Evolutionary conservation across 2,329 filamentous ascomycete species (phyloP), one percentile per base, ranked within the genome.

Genomic region (Botrytis paeoniae): DNA sequence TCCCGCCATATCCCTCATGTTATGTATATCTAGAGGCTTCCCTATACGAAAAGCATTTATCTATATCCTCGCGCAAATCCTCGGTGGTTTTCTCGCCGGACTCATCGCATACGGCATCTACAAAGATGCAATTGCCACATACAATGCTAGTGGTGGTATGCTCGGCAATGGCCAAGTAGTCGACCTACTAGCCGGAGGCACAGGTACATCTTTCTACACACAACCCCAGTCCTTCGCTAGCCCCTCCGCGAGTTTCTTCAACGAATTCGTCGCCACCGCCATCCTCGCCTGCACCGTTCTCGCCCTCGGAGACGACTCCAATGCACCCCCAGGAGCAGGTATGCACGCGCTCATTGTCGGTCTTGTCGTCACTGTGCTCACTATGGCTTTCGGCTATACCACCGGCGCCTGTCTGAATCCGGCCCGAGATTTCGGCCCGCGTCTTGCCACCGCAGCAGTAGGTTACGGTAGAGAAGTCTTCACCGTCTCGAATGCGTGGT

Each of bases 321-420:
- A 85, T 64, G 83, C 83, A 1, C 84, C 84, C 0, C 83, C 84
- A 0, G 85, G 85, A 8, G 85, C 85, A 0, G 85, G 85, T 54
- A 86, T 86, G 85, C 85, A 84, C 77, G 82, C 85, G 0, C 82
- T 87, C 35, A 83, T 87, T 63, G 79, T 86, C 35, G 85, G 85
- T 0, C 79, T 86, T 0, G 78, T 86, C 25, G 81, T 83, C 68
- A 80, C 80, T 0, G 76, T 76, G 3, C 78, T 82, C 14, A 80
- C 76, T 8, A 82, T 83, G 77, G 80, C 81, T 3, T 85, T 87
- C 72, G 81, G 82, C 1, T 84, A 82, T 75, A 84, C 85, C 61
- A 86, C 85, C 0, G 85, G 85, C 10, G 82, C 82, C 0, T 83
- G 83, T 1, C 79, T 87, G 72, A 87, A 87, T 54, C 85, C 85